phyloP scores from a whole-genome alignment of 2,329 filamentous ascomycete species.

The Alternaria arbusti region DNA sequence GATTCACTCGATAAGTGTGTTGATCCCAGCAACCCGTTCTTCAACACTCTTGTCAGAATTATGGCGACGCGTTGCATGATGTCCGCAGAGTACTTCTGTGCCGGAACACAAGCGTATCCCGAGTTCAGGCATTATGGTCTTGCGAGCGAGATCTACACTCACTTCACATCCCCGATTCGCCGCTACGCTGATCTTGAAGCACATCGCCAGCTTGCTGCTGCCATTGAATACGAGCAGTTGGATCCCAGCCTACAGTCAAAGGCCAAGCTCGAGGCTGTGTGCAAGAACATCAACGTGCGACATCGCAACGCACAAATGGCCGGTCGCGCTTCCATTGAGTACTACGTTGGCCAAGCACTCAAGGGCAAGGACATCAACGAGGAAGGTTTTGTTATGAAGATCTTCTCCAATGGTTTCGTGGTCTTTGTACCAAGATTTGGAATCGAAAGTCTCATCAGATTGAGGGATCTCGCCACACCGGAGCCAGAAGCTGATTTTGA shows the following conservation, averaged over 20 bases:
- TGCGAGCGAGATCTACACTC: slow-evolving; percentile 95
- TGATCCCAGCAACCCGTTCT: slow-evolving; percentile 84
- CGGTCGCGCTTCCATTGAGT: slow-evolving; percentile 91
- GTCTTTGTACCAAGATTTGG: slow-evolving; percentile 96
- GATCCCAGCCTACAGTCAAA: slow-evolving; percentile 81
- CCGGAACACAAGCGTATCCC: slow-evolving; percentile 87
- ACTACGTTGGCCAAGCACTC: slow-evolving; percentile 96
- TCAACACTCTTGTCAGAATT: slow-evolving; percentile 97
- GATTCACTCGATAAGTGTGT: slow-evolving; percentile 87
- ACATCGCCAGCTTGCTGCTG: slow-evolving; percentile 91
- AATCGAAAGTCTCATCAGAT: slow-evolving; percentile 87
- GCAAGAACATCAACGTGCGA: slow-evolving; percentile 97
- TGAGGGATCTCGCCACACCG: slow-evolving; percentile 79
- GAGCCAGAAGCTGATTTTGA: slow-evolving; percentile 84
- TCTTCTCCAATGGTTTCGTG: slow-evolving; percentile 97
- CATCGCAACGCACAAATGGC: slow-evolving; percentile 98
- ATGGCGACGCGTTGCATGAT: slow-evolving; percentile 99
- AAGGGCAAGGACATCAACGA: slow-evolving; percentile 78
- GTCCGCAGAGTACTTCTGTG: slow-evolving; percentile 97
- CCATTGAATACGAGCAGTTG: slow-evolving; percentile 90
- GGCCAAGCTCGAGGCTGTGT: slow-evolving; percentile 86
- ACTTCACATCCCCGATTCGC: slow-evolving; percentile 96
- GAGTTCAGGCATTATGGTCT: slow-evolving; percentile 98
- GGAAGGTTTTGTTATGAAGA: slow-evolving; percentile 94
- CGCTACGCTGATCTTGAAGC: slow-evolving; percentile 97